phyloP scores from a whole-genome alignment of 2,329 filamentous ascomycete genomes.

The Phaeophleospora eucalypticola region DNA sequence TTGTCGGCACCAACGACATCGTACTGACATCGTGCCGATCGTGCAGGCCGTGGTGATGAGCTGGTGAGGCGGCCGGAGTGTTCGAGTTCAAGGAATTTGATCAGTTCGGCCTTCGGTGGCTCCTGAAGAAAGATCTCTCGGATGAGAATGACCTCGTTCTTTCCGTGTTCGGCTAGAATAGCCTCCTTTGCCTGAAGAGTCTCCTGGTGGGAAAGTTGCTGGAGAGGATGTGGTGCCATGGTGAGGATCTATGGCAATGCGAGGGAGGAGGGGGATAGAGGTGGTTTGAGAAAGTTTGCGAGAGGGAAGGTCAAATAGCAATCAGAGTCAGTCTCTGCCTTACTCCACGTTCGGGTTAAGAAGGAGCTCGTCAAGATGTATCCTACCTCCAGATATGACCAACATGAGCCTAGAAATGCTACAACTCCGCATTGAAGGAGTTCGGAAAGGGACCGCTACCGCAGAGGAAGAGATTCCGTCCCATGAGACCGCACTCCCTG shows the following conservation, averaged over 20 bases:
- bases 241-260: not conserved
- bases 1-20: slow-evolving; percentile 52
- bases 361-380: no score
- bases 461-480: no score
- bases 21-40: slow-evolving; percentile 53
- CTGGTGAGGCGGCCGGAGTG: slow-evolving; percentile 23
- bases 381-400: no score
- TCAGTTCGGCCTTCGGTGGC: slow-evolving; percentile 27
- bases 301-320: no score
- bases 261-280: not conserved
- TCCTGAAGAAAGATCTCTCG: slow-evolving; percentile 31
- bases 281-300: not conserved
- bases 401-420: no score
- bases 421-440: no score
- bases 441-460: no score
- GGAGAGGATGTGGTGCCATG: slow-evolving; percentile 19
- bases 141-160: slow-evolving; percentile 24
- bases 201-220: slow-evolving; percentile 22
- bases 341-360: no score
- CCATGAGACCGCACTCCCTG: no score
- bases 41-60: slow-evolving; percentile 30
- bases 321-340: no score
- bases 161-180: slow-evolving; percentile 19
- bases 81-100: slow-evolving; percentile 28
- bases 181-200: slow-evolving; percentile 22